These are phyloP conservation scores for Nannochloropsis gaditana DNA, from an alignment of 108 stramenopile genomes.

Conservation along the genomic window DNA sequence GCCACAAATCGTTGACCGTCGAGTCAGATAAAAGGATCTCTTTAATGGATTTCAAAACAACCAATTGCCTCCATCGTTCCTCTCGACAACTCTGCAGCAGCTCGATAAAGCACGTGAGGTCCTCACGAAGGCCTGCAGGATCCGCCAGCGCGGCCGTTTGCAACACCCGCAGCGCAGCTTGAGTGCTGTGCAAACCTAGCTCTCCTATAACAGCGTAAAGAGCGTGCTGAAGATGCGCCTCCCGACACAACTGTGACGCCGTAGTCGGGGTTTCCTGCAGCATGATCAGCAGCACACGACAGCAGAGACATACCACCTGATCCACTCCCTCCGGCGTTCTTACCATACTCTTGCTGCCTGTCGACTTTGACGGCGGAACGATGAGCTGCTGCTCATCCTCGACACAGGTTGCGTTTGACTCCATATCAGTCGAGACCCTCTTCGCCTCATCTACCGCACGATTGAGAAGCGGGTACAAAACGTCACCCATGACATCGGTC, in stretches of 20 bases:
- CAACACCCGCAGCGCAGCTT: slow-evolving; percentile 36
- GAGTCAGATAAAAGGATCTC: slow-evolving; percentile 32
- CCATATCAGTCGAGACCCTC: neutral
- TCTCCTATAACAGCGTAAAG: slow-evolving; percentile 36
- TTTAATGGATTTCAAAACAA: slow-evolving; percentile 27
- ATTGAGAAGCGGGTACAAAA: slow-evolving; percentile 35
- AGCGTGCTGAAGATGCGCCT: slow-evolving; percentile 33
- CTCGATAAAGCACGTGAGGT: slow-evolving; percentile 40
- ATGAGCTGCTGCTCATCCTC: neutral
- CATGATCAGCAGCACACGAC: slow-evolving; percentile 37
- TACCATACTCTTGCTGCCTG: slow-evolving; percentile 20
- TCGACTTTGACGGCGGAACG: neutral
- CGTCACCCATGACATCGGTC: slow-evolving; percentile 37
- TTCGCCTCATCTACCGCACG: slow-evolving; percentile 23
- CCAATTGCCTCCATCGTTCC: slow-evolving; percentile 44
- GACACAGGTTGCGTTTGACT: neutral
- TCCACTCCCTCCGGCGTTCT: slow-evolving; percentile 30
- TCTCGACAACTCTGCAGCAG: slow-evolving; percentile 40
- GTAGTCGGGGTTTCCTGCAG: slow-evolving; percentile 27
- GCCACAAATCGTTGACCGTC: slow-evolving; percentile 40
- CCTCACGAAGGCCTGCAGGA: slow-evolving; percentile 33
- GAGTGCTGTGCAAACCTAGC: slow-evolving; percentile 29
- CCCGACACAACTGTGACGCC: slow-evolving; percentile 34
- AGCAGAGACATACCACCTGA: slow-evolving; percentile 28
- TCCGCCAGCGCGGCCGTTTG: slow-evolving; percentile 30